Percentiles rank a stretch among this genome's conserved stretches.
These are phyloP conservation scores for Syzygium malaccense DNA, from an alignment of 441 rosid species.

Conservation along the genomic window DNA sequence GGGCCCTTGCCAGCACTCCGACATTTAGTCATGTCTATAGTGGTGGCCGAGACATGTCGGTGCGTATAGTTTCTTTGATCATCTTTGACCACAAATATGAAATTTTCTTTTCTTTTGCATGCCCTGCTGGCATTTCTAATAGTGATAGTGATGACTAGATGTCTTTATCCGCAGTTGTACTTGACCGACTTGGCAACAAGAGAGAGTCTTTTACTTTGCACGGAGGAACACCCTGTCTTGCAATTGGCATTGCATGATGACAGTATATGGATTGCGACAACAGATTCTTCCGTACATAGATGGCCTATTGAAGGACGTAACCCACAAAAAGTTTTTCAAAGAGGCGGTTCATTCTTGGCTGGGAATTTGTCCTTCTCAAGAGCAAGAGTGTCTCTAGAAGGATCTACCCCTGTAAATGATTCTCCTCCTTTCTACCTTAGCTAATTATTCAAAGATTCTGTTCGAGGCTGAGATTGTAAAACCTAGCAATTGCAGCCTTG, in stretches of 20 bases:
- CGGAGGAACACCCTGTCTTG: constrained; percentile 82
- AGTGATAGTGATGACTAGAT: not conserved
- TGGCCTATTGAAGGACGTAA: constrained; percentile 95
- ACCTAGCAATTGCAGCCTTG: not conserved
- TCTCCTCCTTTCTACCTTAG: not conserved
- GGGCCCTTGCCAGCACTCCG: constrained; percentile 98
- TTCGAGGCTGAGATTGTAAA: not conserved
- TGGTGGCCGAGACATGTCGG: constrained; percentile 98
- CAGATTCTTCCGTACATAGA: constrained; percentile 82
- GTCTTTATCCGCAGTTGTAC: constrained; percentile 56
- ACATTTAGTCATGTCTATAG: constrained; percentile 95
- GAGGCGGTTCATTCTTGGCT: constrained; percentile 92
- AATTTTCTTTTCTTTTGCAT: not conserved
- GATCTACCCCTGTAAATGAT: constrained; percentile 79
- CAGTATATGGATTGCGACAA: constrained; percentile 90
- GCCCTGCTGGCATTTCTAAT: not conserved
- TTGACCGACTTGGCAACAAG: constrained; percentile 96
- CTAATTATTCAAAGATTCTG: not conserved
- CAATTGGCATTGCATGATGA: constrained; percentile 91
- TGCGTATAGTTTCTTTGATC: constrained; percentile 35
- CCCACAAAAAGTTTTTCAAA: constrained; percentile 85
- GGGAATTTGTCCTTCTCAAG: constrained; percentile 97
- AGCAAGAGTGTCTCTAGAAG: constrained; percentile 97
- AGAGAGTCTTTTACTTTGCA: constrained; percentile 91
- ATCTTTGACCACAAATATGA: not conserved